These are phyloP conservation scores for Clavispora fructus DNA, from an alignment of 805 yeast species.

Conservation along the genomic window DNA sequence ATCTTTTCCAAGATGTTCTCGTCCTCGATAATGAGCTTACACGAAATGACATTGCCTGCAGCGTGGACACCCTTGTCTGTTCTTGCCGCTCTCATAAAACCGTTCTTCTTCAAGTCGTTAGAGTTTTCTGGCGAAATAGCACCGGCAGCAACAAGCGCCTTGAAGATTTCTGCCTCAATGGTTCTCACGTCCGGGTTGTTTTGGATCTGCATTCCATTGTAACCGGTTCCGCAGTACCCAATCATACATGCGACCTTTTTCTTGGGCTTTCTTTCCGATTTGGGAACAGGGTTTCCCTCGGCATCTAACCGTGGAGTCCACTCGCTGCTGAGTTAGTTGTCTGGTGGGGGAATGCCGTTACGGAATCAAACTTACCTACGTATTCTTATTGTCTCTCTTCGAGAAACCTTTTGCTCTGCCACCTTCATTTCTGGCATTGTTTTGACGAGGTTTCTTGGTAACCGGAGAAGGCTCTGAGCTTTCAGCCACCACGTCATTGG, in stretches of 20 bases:
- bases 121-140: conserved; percentile 85
- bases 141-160: conserved; percentile 80
- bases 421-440: conserved; percentile 1
- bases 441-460: conserved; percentile 6
- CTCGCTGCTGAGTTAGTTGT: conserved; percentile 17
- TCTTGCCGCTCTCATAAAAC: conserved; percentile 83
- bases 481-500: conserved; percentile 10
- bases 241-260: conserved; percentile 84
- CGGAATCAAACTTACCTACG: conserved; percentile 50
- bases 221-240: conserved; percentile 95
- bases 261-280: conserved; percentile 69
- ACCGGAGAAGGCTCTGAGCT: conserved; percentile 3
- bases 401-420: conserved; percentile 8
- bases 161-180: conserved; percentile 83
- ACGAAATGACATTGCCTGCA: conserved; percentile 85
- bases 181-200: conserved; percentile 80
- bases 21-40: conserved; percentile 82
- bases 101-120: conserved; percentile 79
- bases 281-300: conserved; percentile 55
- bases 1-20: conserved; percentile 66
- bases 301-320: conserved; percentile 49
- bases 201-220: conserved; percentile 88
- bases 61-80: conserved; percentile 98
- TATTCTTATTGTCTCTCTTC: conserved; percentile 32
- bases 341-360: conserved; percentile 3